Evolutionary conservation across 805 yeast species (phyloP), one percentile per base, ranked within the genome.

Genomic region (Candida xiaguanensis): DNA sequence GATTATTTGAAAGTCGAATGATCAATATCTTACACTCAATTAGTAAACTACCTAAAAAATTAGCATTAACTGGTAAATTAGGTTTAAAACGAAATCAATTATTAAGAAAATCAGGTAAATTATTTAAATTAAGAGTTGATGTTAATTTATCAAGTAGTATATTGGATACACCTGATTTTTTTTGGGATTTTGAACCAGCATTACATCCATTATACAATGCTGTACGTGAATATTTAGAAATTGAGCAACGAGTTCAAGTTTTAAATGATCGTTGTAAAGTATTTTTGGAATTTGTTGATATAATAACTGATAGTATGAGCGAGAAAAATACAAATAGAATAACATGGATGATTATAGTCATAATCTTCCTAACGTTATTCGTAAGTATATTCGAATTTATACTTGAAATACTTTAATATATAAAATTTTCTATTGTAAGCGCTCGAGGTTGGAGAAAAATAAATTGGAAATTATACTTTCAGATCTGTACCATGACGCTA

Each of bases 181-280:
- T 93, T 60, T 93, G 99, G 99, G 85, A 90, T 22, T 36, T 75
- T 45, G 99, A 93, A 62, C 99, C 99, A 4, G 90, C 95, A 27
- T 72, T 93, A 48, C 95, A 91, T 57, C 98, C 98, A 3, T 67
- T 93, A 30, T 93, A 93, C 60, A 72, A 73, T 25, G 97, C 97
- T 1, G 81, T 90, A 41, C 67, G 96, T 42, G 96, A 93, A 47
- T 93, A 93, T 53, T 65, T 93, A 41, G 99, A 93, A 61, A 90
- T 93, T 45, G 97, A 91, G 56, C 96, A 87, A 61, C 68, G 99
- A 39, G 96, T 91, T 22, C 90, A 86, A 54, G 96, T 93, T 4
- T 70, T 93, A 35, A 93, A 93, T 52, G 97, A 91, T 57, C 69
- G 97, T 35, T 90, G 98, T 59, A 85, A 85, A 56, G 96, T 93